Evolutionary conservation across 305 asterid genomes (phyloP), one percentile per base, ranked within the genome.

Genomic region (Striga hermonthica): DNA sequence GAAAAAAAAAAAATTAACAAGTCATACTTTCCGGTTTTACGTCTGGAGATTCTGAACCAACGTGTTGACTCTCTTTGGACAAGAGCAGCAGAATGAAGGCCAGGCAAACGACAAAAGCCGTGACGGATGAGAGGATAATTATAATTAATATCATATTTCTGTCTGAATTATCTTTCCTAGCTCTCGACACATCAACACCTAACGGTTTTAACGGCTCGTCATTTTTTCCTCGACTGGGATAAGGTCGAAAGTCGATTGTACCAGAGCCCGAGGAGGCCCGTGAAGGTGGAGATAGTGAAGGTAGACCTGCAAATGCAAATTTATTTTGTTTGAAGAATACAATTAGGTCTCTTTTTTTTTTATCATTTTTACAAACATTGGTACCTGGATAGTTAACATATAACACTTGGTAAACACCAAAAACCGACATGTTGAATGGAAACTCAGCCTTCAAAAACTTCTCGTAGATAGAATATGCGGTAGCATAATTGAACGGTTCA

Each of bases 331-430:
- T 41, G 7, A 39, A 39, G n/a, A n/a, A n/a, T n/a, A n/a, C n/a
- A n/a, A n/a, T n/a, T n/a, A n/a, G n/a, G n/a, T n/a, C n/a, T n/a
- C n/a, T n/a, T n/a, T n/a, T n/a, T n/a, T n/a, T n/a, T n/a, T n/a
- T n/a, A n/a, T n/a, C n/a, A n/a, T n/a, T n/a, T n/a, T n/a, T n/a
- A n/a, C n/a, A n/a, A n/a, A n/a, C n/a, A n/a, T n/a, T n/a, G n/a
- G n/a, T n/a, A n/a, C 99, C 99, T 84, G 95, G 97, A 88, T 93
- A 93, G 53, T 15, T 89, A 65, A 90, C 86, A 64, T 88, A 83
- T 16, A 90, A 71, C 68, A 93, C 94, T 57, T 88, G 85, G 61
- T 90, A 93, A 69, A 67, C 75, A 45, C 97, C 97, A 60, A 90
- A 93, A 9, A 70, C 73, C 8, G 87, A 80, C 48, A 84, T 35